A percentile compares a stretch with the other conserved stretches of the same genome.
phyloP scores from a whole-genome alignment of 192 early-diverging fungal genomes.

The Gamsiella multidivaricata region DNA sequence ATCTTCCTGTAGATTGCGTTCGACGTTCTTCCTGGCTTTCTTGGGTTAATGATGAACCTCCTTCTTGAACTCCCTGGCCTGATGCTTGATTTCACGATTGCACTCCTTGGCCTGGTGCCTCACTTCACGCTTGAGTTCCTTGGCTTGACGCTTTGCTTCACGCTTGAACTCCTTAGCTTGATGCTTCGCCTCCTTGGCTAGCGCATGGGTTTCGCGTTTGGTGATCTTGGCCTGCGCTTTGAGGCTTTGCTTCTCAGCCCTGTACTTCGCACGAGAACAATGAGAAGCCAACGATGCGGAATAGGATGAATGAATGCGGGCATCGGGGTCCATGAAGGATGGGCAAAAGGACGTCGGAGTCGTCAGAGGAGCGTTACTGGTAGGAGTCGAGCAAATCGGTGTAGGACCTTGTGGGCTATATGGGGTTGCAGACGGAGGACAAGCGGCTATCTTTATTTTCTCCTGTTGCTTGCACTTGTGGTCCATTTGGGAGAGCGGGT shows the following conservation, averaged over 20 bases:
- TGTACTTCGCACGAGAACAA: constrained; percentile 2
- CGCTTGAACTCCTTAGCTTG: constrained; percentile 6
- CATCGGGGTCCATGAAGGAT: not conserved
- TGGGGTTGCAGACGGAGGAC: too few relatives aligned
- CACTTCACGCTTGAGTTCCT: constrained; percentile 10
- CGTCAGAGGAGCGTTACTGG: not conserved
- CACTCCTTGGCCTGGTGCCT: constrained; percentile 4
- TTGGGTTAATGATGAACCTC: too few relatives aligned
- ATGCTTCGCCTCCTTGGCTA: constrained; percentile 15
- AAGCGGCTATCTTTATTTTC: not conserved
- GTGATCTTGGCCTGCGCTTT: not conserved
- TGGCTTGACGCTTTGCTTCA: constrained; percentile 13
- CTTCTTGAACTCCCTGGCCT: not conserved
- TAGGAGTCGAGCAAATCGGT: too few relatives aligned
- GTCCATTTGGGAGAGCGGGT: constrained; percentile 1
- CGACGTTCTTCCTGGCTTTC: too few relatives aligned
- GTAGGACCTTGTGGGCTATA: too few relatives aligned
- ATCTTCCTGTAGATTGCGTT: too few relatives aligned
- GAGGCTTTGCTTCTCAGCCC: constrained; percentile 6
- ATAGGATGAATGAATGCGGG: not conserved
- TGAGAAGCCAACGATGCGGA: not conserved
- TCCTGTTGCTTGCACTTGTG: not conserved
- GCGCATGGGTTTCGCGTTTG: not conserved
- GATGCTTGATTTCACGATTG: not conserved
- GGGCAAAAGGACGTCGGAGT: not conserved